Evolutionary conservation across 2,329 filamentous ascomycete genomes (phyloP), one percentile per base, ranked within the genome.

Genomic region (Scopulariopsis brevicaulis): DNA sequence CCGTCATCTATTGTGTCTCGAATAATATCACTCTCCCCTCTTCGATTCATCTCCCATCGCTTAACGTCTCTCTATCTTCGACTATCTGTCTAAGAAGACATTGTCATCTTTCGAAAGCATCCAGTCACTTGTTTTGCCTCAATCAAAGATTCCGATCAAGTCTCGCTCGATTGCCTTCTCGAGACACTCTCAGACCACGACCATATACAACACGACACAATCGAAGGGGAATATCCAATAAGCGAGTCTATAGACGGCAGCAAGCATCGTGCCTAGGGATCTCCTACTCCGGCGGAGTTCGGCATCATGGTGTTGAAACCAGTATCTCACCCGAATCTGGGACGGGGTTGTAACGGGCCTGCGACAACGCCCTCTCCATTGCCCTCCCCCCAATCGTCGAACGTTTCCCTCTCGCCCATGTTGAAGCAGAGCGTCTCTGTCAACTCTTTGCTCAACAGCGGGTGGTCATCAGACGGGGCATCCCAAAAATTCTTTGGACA

Each of bases 1-100:
- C 55, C 48, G 20, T 53, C 55, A 34, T 50, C 55, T 52, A 37
- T 25, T 50, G 28, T 57, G 55, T 57, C 55, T 57, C 50, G 55
- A 52, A 52, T 57, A 37, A 57, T 52, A 40, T 28, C 18, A 57
- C 55, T 28, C 32, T 48, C 48, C 28, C 46, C 25, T 53, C 48
- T 22, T 53, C 46, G n/a, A 12, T 40, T 46, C n/a, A 22, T 22
- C n/a, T 24, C 22, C 22, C 20, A 20, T 24, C 46, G 20, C 11
- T 24, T 50, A 4, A 4, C 46, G 46, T 22, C 46, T 50, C 46
- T 50, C 46, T 50, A n/a, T 22, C 20, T 24, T 11, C 46, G 46
- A 50, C 46, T 3, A 11, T 50, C 22, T 52, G 46, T 24, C 22
- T 50, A 50, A 50, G 20, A 50, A 20, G 46, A 22, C 46, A 50